Evolutionary conservation across 371 early-diverging fungal species (phyloP).

Genomic region (Rhizomucor miehei): DNA sequence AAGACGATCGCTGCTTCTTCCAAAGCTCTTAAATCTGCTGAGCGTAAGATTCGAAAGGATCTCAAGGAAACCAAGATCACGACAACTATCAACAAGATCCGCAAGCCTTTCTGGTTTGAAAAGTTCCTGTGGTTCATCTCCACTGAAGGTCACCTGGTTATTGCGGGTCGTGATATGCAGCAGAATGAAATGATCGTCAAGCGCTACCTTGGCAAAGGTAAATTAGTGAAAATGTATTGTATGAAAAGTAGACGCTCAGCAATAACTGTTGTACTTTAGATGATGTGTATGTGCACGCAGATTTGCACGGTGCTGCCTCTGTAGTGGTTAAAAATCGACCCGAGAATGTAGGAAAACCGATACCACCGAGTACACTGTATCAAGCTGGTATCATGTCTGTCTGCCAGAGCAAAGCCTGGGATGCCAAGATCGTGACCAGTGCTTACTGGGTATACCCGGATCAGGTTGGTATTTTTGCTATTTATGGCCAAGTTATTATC

Average conservation of each 20-base stretch:
- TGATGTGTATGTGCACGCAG: slow-evolving; percentile 97
- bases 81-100: slow-evolving; percentile 75
- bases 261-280: slow-evolving; percentile 17
- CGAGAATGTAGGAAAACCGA: slow-evolving; percentile 57
- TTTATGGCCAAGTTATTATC: neutral
- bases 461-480: slow-evolving; percentile 50
- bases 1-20: slow-evolving; percentile 85
- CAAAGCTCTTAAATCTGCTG: slow-evolving; percentile 87
- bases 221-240: neutral
- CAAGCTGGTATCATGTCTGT: slow-evolving; percentile 98
- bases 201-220: slow-evolving; percentile 66
- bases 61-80: slow-evolving; percentile 72
- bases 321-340: slow-evolving; percentile 89
- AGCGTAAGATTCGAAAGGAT: slow-evolving; percentile 84
- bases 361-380: slow-evolving; percentile 88
- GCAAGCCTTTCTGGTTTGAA: slow-evolving; percentile 99
- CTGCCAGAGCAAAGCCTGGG: slow-evolving; percentile 97
- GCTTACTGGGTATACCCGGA: slow-evolving; percentile 96
- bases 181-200: slow-evolving; percentile 99
- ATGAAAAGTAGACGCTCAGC: neutral
- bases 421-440: slow-evolving; percentile 90
- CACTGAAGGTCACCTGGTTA: slow-evolving; percentile 91
- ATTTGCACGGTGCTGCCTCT: slow-evolving; percentile 94
- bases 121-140: slow-evolving; percentile 98
- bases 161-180: slow-evolving; percentile 96